Conservation (phyloP, 176 grass and related monocot genomes). For the Typha latifolia region DNA sequence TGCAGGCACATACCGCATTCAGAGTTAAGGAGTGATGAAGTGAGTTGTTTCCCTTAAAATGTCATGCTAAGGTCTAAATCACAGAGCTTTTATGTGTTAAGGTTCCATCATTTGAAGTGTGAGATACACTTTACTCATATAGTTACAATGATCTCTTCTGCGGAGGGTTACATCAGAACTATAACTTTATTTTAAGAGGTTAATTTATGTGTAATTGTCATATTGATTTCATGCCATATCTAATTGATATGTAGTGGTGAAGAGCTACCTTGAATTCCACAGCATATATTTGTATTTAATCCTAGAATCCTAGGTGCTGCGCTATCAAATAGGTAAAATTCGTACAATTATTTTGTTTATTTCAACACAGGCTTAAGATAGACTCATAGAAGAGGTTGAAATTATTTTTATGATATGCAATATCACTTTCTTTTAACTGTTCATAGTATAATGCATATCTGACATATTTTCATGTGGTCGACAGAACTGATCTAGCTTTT, state of each 20-base stretch:
- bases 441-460: too few relatives aligned
- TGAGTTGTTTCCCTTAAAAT: constrained; percentile 16
- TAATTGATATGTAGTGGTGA: not conserved
- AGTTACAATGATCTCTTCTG: not conserved
- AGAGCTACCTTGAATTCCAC: not conserved
- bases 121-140: not conserved
- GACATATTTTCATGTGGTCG: too few relatives aligned
- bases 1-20: constrained; percentile 30
- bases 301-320: not conserved
- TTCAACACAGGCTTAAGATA: too few relatives aligned
- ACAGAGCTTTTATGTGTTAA: not conserved
- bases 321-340: not conserved
- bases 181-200: not conserved
- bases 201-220: not conserved
- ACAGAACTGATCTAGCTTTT: too few relatives aligned
- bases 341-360: not conserved
- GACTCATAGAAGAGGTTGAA: too few relatives aligned
- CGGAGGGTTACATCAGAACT: not conserved
- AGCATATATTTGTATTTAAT: not conserved
- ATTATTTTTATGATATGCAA: too few relatives aligned
- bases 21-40: constrained; percentile 25
- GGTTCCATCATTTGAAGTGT: not conserved
- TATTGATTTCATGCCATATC: not conserved
- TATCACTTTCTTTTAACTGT: too few relatives aligned
- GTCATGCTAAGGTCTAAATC: not conserved